These are phyloP conservation scores for Penicillium bialowiezense DNA, from an alignment of 495 filamentous ascomycete species.

Conservation along the genomic window DNA sequence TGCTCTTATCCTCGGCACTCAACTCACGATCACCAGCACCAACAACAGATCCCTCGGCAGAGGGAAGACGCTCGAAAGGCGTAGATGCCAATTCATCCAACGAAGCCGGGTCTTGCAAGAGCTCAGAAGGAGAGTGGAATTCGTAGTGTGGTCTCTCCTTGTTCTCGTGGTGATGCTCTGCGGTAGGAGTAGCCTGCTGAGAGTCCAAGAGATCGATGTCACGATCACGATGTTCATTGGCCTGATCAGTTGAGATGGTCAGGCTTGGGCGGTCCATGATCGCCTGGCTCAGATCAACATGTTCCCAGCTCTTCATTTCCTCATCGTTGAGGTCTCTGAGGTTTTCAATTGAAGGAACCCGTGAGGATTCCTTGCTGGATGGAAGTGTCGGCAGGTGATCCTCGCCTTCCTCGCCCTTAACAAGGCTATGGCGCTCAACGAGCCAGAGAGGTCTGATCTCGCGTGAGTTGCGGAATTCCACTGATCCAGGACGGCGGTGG, in stretches of 20 bases:
- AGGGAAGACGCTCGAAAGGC: slow-evolving; percentile 28
- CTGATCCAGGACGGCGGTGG: slow-evolving; percentile 41
- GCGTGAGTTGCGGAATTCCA: slow-evolving; percentile 45
- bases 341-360: slow-evolving; percentile 43
- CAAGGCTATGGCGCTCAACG: slow-evolving; percentile 44
- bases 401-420: slow-evolving; percentile 37
- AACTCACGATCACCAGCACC: slow-evolving; percentile 4
- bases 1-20: slow-evolving; percentile 5
- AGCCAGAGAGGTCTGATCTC: slow-evolving; percentile 51
- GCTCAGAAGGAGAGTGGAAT: slow-evolving; percentile 46
- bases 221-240: slow-evolving; percentile 7
- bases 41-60: slow-evolving; percentile 36
- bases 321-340: slow-evolving; percentile 32
- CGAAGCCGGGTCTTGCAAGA: slow-evolving; percentile 34
- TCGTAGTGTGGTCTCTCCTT: slow-evolving; percentile 40
- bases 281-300: slow-evolving; percentile 22
- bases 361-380: slow-evolving; percentile 47
- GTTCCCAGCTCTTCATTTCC: slow-evolving; percentile 31
- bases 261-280: slow-evolving; percentile 19
- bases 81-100: slow-evolving; percentile 27
- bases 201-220: slow-evolving; percentile 22
- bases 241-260: slow-evolving; percentile 20
- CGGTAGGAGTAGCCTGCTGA: slow-evolving; percentile 27
- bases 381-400: slow-evolving; percentile 48
- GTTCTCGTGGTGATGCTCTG: slow-evolving; percentile 14